These are phyloP conservation scores for Fusarium mundagurra DNA, from an alignment of 2,329 filamentous ascomycete genomes.

Conservation along the genomic window DNA sequence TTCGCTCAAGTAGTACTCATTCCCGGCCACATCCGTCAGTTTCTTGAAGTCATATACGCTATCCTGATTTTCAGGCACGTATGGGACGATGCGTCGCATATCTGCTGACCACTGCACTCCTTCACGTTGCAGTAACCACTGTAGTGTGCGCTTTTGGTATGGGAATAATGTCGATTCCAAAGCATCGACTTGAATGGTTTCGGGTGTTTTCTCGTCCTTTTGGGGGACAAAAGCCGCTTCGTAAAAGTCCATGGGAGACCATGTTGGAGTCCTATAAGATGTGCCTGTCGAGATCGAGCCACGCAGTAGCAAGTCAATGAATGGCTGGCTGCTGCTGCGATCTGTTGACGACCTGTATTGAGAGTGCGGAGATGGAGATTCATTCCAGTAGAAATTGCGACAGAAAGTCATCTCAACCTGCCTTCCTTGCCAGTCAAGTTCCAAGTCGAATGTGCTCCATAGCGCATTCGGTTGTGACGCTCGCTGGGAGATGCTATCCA, in stretches of 20 bases:
- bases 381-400: slow-evolving; percentile 56
- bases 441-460: slow-evolving; percentile 48
- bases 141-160: slow-evolving; percentile 75
- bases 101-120: slow-evolving; percentile 60
- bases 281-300: background rate
- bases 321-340: slow-evolving; percentile 46
- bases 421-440: slow-evolving; percentile 42
- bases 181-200: slow-evolving; percentile 54
- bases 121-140: slow-evolving; percentile 76
- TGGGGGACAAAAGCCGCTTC: slow-evolving; percentile 71
- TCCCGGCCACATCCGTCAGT: slow-evolving; percentile 47
- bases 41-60: slow-evolving; percentile 46
- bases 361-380: slow-evolving; percentile 47
- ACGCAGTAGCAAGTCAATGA: slow-evolving; percentile 52
- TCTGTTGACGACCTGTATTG: slow-evolving; percentile 44
- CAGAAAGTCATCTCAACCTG: slow-evolving; percentile 45
- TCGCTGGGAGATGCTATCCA: slow-evolving; percentile 10
- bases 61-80: slow-evolving; percentile 9
- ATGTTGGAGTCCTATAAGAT: slow-evolving; percentile 30
- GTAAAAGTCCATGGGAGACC: slow-evolving; percentile 71
- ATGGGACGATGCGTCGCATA: slow-evolving; percentile 26
- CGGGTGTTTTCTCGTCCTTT: slow-evolving; percentile 51
- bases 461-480: slow-evolving; percentile 45
- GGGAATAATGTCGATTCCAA: slow-evolving; percentile 69
- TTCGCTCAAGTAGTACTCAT: slow-evolving; percentile 66